Evolutionary conservation across 352 stramenopile species (phyloP), one percentile per base, ranked within the genome.

Genomic region (Phytopythium mirpurense): DNA sequence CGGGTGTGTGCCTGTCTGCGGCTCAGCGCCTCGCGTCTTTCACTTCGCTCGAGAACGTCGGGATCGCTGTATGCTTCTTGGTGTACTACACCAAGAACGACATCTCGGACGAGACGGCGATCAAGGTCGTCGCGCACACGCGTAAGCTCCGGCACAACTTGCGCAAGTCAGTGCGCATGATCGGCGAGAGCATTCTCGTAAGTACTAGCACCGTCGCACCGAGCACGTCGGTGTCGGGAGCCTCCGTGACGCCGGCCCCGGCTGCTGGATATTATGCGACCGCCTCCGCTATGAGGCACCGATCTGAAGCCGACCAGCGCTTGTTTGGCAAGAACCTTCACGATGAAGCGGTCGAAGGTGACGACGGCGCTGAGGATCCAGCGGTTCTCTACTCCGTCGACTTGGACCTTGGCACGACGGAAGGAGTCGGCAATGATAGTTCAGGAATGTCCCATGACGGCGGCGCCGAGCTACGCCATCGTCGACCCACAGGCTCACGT

Each of bases 61-160:
- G 72, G 34, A 69, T 86, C 31, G 62, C 59, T 9, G 53, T 83
- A 12, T 65, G 62, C 32, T 68, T 83, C 29, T n/a, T 81, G 34
- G 65, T 86, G 41, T 82, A 79, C 55, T 60, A 70, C 46, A 74
- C 67, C 40, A 83, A 81, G 52, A 72, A 57, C 51, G 72, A 77
- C 54, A 75, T 86, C 34, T 81, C 72, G 36, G 56, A 64, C 54
- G 65, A 79, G 32, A 83, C 74, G 47, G 60, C 62, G 16, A 62
- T 80, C 64, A 83, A 82, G 51, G 72, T 82, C 50, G 61, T 78
- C 57, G 70, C 71, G 35, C 72, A 83, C 59, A 77, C 70, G 45
- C 67, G 74, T 19, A 68, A 65, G 53, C 54, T 79, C 44, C 72
- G 74, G 24, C 71, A 86, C 54, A 78, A 70, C 44, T 55, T 86